phyloP scores from a whole-genome alignment of 2,329 filamentous ascomycete species.

The Drechslerella dactyloides region DNA sequence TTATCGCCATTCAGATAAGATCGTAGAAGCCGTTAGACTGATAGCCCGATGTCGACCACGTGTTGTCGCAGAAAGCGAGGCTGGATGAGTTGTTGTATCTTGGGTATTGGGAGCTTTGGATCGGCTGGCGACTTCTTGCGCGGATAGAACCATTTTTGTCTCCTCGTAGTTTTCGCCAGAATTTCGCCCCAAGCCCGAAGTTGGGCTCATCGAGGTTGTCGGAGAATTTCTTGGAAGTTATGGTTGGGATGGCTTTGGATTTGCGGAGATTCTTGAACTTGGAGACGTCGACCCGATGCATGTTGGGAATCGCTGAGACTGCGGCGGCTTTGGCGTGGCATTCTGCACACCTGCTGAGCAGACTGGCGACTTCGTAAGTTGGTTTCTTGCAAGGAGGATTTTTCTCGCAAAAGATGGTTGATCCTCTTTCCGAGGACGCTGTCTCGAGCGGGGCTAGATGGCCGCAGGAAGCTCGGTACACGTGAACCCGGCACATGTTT shows the following conservation, averaged over 20 bases:
- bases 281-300: slow-evolving; percentile 48
- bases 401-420: slow-evolving; percentile 44
- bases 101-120: slow-evolving; percentile 20
- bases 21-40: no score
- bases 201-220: slow-evolving; percentile 14
- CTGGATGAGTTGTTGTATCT: slow-evolving; percentile 19
- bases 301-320: slow-evolving; percentile 29
- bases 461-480: slow-evolving; percentile 48
- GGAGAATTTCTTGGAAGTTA: slow-evolving; percentile 3
- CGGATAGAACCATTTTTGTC: slow-evolving; percentile 9
- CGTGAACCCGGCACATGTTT: slow-evolving; percentile 47
- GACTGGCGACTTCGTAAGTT: slow-evolving; percentile 39
- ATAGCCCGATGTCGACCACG: no score
- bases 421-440: slow-evolving; percentile 22
- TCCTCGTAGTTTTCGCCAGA: slow-evolving; percentile 36
- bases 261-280: slow-evolving; percentile 44
- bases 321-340: slow-evolving; percentile 38
- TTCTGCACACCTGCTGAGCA: slow-evolving; percentile 37
- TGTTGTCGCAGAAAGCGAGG: slow-evolving; percentile 29
- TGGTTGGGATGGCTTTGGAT: slow-evolving; percentile 9
- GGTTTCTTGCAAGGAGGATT: slow-evolving; percentile 45
- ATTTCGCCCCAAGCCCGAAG: slow-evolving; percentile 27
- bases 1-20: slow-evolving; percentile 19
- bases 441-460: slow-evolving; percentile 38
- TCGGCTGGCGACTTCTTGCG: slow-evolving; percentile 19